Conservation (phyloP, 306 rosid species). For the Glycine latifolia region DNA sequence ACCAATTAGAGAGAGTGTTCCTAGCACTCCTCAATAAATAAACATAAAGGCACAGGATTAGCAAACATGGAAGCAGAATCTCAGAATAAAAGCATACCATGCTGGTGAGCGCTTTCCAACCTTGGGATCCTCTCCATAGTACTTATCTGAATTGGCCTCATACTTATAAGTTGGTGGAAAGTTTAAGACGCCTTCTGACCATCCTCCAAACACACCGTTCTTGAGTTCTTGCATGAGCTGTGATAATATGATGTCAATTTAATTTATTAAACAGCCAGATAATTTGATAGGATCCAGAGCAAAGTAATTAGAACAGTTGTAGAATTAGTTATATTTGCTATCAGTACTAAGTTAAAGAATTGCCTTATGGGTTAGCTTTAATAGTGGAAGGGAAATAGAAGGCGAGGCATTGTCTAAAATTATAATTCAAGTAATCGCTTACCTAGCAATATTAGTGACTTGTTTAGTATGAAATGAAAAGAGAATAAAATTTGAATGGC, state of each 20-base stretch:
- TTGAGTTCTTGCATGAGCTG: slow-evolving; percentile 78
- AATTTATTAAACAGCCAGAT: slow-evolving; percentile 43
- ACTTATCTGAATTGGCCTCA: slow-evolving; percentile 79
- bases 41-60: background rate
- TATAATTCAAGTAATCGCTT: slow-evolving; percentile 13
- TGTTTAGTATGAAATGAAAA: slow-evolving; percentile 4
- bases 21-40: too few relatives aligned
- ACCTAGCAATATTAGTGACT: background rate
- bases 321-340: background rate
- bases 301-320: background rate
- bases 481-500: background rate
- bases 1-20: too few relatives aligned
- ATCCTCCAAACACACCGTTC: slow-evolving; percentile 77
- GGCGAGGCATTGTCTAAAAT: background rate
- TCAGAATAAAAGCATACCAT: slow-evolving; percentile 67
- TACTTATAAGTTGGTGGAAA: slow-evolving; percentile 96
- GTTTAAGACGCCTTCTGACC: slow-evolving; percentile 84
- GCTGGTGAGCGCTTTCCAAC: slow-evolving; percentile 85
- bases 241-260: slow-evolving; percentile 52
- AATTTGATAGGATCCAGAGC: slow-evolving; percentile 1
- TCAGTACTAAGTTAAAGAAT: background rate
- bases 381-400: background rate
- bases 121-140: slow-evolving; percentile 82
- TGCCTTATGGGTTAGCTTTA: background rate
- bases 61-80: slow-evolving; percentile 38